phyloP scores from a whole-genome alignment of 1,284 basidiomycete species.

The Amylostereum chailletii region DNA sequence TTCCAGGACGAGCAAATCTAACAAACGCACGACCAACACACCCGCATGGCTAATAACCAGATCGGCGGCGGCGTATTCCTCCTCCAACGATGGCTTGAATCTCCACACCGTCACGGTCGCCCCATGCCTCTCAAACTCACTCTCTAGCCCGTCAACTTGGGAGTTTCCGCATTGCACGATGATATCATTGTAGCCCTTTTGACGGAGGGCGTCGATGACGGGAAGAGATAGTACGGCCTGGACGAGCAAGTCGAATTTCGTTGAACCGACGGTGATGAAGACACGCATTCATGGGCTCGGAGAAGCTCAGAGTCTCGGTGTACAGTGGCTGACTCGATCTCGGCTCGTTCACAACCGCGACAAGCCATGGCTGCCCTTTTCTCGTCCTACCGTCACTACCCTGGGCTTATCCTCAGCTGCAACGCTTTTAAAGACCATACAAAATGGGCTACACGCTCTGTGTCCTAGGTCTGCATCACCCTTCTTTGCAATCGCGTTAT shows the following conservation, averaged over 20 bases:
- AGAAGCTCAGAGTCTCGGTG: slow-evolving; percentile 5
- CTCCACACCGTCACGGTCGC: slow-evolving; percentile 57
- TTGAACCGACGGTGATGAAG: slow-evolving; percentile 90
- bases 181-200: slow-evolving; percentile 48
- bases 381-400: slow-evolving; percentile 1
- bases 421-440: not conserved
- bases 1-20: not conserved
- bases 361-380: not conserved
- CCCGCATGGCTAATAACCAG: slow-evolving; percentile 91
- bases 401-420: not conserved
- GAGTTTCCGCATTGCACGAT: slow-evolving; percentile 74
- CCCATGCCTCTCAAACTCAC: slow-evolving; percentile 29
- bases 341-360: not conserved
- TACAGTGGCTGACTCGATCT: slow-evolving; percentile 6
- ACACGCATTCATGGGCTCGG: slow-evolving; percentile 38
- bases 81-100: slow-evolving; percentile 66
- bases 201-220: slow-evolving; percentile 44
- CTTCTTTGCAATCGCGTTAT: slow-evolving; percentile 3
- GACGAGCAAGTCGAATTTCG: slow-evolving; percentile 73
- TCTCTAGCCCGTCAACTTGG: slow-evolving; percentile 21
- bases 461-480: slow-evolving; percentile 22
- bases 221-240: slow-evolving; percentile 48
- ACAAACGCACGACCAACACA: slow-evolving; percentile 26
- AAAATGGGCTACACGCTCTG: slow-evolving; percentile 34
- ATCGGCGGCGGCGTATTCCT: slow-evolving; percentile 59